Evolutionary conservation across 177 flowering plant species (phyloP), one percentile per base, ranked within the genome.

Genomic region (Vitis hybrid): DNA sequence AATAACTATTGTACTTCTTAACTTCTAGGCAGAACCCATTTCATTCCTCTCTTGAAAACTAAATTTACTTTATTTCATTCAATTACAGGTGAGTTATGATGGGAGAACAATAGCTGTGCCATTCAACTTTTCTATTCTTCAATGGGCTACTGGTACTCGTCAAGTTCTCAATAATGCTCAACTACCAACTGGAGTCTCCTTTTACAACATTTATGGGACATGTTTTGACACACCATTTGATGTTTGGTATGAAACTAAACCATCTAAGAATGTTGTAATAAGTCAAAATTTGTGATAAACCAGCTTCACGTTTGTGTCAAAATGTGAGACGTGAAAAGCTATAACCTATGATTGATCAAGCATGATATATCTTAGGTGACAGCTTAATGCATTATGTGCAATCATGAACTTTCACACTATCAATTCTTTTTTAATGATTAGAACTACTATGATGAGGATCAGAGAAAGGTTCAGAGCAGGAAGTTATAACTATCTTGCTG

Each of bases 141-240:
- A 79, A 39, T 91, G 97, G 99, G 94, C 99, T 56, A 13, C 80
- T 70, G 85, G 51, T 15, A 94, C 98, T 56, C 95, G 97, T 51
- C 61, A 84, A 66, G 70, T 93, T 69, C 78, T 91, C n/a, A 70
- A 85, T 52, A 73, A 74, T 64, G 91, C 91, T 63, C 78, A 84
- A 72, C 83, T 94, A 10, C 99, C 98, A 1, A 68, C 78, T 60
- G 88, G 91, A 15, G 79, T 94, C 69, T 68, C 61, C 70, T 94
- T 93, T 84, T 94, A 89, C 67, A 94, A 89, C 79, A 88, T 94
- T 14, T 94, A 59, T 78, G 99, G 98, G 68, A 85, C 86, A 66
- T 88, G 91, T 65, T 79, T 66, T 62, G 96, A 94, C 69, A 88
- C 97, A 16, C 97, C 99, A 63, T 90, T 88, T 75, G 87, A 90